Evolutionary conservation across 1,139 yeast genomes (phyloP).

Genomic region (Yamadazyma triangularis): DNA sequence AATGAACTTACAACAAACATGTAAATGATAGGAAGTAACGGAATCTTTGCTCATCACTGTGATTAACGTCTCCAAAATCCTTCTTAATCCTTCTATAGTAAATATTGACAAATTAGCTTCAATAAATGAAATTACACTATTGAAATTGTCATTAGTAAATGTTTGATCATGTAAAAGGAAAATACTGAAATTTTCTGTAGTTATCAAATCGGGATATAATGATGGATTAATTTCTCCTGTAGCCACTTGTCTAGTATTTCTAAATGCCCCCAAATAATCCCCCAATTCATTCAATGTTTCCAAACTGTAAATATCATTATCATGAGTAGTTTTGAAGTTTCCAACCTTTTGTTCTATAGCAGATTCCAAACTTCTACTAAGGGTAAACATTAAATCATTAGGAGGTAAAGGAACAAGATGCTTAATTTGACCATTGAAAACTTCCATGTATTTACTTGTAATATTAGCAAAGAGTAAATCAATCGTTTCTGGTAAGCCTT

Average conservation of each 20-base stretch:
- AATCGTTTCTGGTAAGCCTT: constrained; percentile 11
- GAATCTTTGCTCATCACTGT: background rate
- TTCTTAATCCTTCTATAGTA: constrained; percentile 17
- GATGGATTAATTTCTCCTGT: constrained; percentile 13
- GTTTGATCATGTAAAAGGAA: constrained; percentile 13
- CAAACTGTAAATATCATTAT: constrained; percentile 22
- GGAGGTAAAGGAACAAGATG: background rate
- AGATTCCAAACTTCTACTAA: background rate
- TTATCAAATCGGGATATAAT: constrained; percentile 10
- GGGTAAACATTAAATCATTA: background rate
- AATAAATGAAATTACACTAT: constrained; percentile 15
- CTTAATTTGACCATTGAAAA: constrained; percentile 20
- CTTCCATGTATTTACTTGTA: constrained; percentile 26
- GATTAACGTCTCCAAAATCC: constrained; percentile 6
- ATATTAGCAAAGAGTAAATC: constrained; percentile 26
- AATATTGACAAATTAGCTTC: constrained; percentile 12
- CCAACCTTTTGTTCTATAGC: no score
- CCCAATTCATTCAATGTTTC: constrained; percentile 14
- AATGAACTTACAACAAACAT: constrained; percentile 2
- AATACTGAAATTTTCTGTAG: constrained; percentile 19
- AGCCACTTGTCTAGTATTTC: constrained; percentile 13
- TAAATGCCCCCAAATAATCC: constrained; percentile 15
- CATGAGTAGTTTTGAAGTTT: constrained; percentile 19
- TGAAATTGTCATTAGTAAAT: constrained; percentile 6
- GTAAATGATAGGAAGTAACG: background rate